These are phyloP conservation scores for Phytopythium aichiense DNA, from an alignment of 352 stramenopile genomes.

Conservation along the genomic window DNA sequence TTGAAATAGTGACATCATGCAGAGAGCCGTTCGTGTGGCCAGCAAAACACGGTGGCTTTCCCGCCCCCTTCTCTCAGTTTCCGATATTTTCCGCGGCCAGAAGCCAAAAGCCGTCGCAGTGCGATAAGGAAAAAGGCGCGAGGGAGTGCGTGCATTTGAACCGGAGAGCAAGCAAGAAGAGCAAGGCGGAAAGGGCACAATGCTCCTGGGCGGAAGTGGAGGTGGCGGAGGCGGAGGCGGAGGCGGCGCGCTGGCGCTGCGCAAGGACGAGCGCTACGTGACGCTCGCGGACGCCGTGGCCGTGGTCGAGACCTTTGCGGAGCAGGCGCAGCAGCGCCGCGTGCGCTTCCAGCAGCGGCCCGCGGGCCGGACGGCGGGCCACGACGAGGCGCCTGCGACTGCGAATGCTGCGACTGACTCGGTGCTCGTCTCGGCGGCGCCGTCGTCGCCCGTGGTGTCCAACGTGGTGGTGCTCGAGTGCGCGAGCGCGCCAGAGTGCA, in stretches of 20 bases:
- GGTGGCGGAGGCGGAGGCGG: too few relatives aligned
- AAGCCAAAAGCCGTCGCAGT: constrained; percentile 42
- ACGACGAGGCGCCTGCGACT: background rate
- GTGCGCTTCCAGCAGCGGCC: constrained; percentile 43
- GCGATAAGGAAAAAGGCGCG: constrained; percentile 9
- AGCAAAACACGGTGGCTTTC: constrained; percentile 5
- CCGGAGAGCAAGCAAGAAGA: background rate
- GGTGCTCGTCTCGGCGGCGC: background rate
- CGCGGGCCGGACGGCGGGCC: background rate
- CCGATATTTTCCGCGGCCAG: background rate
- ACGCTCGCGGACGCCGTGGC: constrained; percentile 62
- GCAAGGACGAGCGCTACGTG: constrained; percentile 60
- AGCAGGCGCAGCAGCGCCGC: constrained; percentile 46
- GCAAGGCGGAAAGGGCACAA: background rate
- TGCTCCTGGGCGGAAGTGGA: background rate
- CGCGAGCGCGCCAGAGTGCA: constrained; percentile 57
- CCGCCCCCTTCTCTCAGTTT: background rate
- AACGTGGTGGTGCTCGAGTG: constrained; percentile 63
- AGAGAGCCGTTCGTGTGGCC: background rate
- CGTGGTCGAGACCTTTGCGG: constrained; percentile 53
- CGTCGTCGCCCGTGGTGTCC: constrained; percentile 9
- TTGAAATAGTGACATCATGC: background rate
- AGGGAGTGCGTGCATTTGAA: background rate
- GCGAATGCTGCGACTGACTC: background rate
- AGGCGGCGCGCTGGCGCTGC: constrained; percentile 13